Percentiles rank a stretch among this genome's conserved stretches.
Evolutionary conservation across 1,284 basidiomycete species (phyloP).

Genomic region (Gastroboletus turbinatus): DNA sequence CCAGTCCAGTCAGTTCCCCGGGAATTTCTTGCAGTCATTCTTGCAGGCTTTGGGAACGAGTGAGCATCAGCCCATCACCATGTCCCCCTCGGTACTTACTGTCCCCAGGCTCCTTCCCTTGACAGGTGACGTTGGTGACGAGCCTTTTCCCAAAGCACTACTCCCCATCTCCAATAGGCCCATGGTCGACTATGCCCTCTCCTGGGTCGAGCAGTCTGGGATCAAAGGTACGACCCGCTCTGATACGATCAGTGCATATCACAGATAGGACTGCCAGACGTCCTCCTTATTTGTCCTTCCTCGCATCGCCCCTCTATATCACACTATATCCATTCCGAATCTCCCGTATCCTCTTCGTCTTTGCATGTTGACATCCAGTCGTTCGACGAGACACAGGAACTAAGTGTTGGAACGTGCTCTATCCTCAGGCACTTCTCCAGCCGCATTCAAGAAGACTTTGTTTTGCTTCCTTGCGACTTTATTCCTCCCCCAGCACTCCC

Average conservation of each 20-base stretch:
- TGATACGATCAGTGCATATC: conserved; percentile 5
- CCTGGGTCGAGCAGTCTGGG: conserved; percentile 86
- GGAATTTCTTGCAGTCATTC: conserved; percentile 83
- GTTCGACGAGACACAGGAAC: conserved; percentile 68
- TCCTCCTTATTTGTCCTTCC: conserved; percentile 81
- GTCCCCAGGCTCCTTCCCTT: conserved; percentile 63
- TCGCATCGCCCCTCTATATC: conserved; percentile 73
- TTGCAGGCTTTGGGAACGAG: conserved; percentile 89
- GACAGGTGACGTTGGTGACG: conserved; percentile 71
- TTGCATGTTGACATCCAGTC: conserved; percentile 73
- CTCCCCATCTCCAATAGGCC: conserved; percentile 87
- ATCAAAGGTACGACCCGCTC: conserved; percentile 63
- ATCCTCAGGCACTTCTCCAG: conserved; percentile 68
- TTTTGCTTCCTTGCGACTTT: conserved; percentile 91
- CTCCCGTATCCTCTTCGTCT: conserved; percentile 53
- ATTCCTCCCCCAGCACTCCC: conserved; percentile 74
- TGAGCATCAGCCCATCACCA: conserved; percentile 36
- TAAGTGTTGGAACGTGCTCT: conserved; percentile 64
- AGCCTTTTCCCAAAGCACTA: conserved; percentile 80
- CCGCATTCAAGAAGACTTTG: conserved; percentile 79
- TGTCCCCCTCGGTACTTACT: conserved; percentile 9
- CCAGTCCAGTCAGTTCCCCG: conserved; percentile 47
- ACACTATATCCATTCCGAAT: conserved; percentile 76
- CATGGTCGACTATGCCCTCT: conserved; percentile 81
- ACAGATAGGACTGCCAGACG: conserved; percentile 50